Conservation (phyloP, 495 filamentous ascomycete genomes). For the Pseudomonodictys pantanalensis region DNA sequence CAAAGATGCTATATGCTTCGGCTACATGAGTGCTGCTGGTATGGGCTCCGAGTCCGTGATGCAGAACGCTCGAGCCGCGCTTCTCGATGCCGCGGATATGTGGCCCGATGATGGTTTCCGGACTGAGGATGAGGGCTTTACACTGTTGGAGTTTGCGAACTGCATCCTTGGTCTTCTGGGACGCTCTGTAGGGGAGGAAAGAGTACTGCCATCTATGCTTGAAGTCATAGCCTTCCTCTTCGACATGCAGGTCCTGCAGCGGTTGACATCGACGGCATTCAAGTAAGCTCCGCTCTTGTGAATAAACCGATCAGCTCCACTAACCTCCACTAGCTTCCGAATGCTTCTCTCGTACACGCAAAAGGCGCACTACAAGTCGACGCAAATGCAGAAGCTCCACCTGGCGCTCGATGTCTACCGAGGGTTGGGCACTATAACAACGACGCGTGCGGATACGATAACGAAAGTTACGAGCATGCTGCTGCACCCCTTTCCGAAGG, state of each 20-base stretch:
- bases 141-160: constrained; percentile 42
- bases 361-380: constrained; percentile 76
- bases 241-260: constrained; percentile 50
- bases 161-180: constrained; percentile 48
- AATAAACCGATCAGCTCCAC: background rate
- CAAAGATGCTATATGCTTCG: constrained; percentile 57
- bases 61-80: constrained; percentile 65
- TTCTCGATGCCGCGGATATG: constrained; percentile 45
- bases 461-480: constrained; percentile 59
- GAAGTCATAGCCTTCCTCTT: constrained; percentile 74
- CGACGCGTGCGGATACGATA: constrained; percentile 48
- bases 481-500: constrained; percentile 62
- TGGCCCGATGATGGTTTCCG: constrained; percentile 42
- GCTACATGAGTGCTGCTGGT: constrained; percentile 77
- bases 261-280: constrained; percentile 33
- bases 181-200: constrained; percentile 56
- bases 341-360: constrained; percentile 66
- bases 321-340: constrained; percentile 46
- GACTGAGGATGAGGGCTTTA: constrained; percentile 32
- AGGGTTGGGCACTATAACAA: constrained; percentile 51
- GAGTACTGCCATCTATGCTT: constrained; percentile 69
- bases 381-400: constrained; percentile 72
- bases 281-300: constrained; percentile 21
- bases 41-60: constrained; percentile 80
- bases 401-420: constrained; percentile 76